Evolutionary conservation across 1,139 yeast species (phyloP).

Genomic region (Casaregolazyma lundiana): DNA sequence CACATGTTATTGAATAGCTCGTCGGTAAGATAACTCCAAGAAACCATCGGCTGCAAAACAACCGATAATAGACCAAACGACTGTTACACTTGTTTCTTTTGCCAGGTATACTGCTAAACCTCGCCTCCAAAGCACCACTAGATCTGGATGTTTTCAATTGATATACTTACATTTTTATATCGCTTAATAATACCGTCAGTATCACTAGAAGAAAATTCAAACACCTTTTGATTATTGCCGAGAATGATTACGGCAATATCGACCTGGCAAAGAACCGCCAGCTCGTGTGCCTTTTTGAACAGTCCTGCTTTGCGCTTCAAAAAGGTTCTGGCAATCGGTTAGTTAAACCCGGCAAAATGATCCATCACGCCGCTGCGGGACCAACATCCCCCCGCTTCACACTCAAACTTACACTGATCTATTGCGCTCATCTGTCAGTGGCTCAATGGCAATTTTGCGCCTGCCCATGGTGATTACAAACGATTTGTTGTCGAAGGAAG

Average conservation of each 20-base stretch:
- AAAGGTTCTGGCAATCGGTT: constrained; percentile 49
- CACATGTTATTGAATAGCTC: too few relatives aligned
- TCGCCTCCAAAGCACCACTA: too few relatives aligned
- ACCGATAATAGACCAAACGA: too few relatives aligned
- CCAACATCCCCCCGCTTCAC: too few relatives aligned
- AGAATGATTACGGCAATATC: constrained; percentile 87
- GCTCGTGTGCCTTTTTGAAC: constrained; percentile 93
- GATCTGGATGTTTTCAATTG: not conserved
- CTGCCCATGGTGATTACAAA: constrained; percentile 64
- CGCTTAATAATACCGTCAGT: constrained; percentile 55
- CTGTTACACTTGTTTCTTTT: too few relatives aligned
- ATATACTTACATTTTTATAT: constrained; percentile 41
- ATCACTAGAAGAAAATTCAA: constrained; percentile 76
- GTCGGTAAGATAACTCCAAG: too few relatives aligned
- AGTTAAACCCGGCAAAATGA: constrained; percentile 1
- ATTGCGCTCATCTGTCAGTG: constrained; percentile 85
- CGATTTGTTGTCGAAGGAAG: not conserved
- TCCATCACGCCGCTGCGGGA: too few relatives aligned
- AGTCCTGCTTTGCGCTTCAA: constrained; percentile 92
- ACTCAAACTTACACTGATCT: constrained; percentile 45
- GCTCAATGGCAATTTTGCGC: constrained; percentile 91
- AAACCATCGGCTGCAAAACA: too few relatives aligned
- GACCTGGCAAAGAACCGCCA: constrained; percentile 86
- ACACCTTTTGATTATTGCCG: constrained; percentile 76
- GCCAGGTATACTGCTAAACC: too few relatives aligned